These are phyloP conservation scores for Jaltomata sinuosa DNA, from an alignment of 257 asterid genomes.

Conservation along the genomic window DNA sequence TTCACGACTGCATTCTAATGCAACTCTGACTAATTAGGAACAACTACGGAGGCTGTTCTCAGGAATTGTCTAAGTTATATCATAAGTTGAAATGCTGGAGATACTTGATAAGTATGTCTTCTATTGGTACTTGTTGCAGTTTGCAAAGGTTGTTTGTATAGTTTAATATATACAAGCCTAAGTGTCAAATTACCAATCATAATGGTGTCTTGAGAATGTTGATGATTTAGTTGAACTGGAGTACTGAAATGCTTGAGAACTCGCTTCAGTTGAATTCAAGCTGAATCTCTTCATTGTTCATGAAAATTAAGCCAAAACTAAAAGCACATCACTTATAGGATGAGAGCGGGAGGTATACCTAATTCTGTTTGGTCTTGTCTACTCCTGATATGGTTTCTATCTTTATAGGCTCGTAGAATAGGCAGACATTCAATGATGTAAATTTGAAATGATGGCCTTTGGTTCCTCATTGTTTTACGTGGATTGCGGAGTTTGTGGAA, in stretches of 20 bases:
- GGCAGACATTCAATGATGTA: background rate
- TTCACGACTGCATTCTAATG: background rate
- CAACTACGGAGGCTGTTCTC: no score
- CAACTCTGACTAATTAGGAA: background rate
- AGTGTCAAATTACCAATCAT: background rate
- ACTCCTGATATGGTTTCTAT: background rate
- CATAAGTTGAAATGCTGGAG: background rate
- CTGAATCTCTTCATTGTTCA: background rate
- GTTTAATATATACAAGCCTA: background rate
- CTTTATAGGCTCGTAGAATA: background rate
- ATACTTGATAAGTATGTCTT: background rate
- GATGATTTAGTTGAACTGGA: background rate
- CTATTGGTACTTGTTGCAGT: background rate
- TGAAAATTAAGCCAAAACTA: background rate
- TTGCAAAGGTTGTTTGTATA: background rate
- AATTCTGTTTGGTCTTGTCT: background rate
- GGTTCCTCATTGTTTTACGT: background rate
- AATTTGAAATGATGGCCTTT: background rate
- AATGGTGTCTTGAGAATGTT: background rate
- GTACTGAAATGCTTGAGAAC: background rate
- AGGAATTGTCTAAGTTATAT: no score
- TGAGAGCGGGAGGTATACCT: background rate
- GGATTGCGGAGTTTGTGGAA: no score
- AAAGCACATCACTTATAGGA: background rate
- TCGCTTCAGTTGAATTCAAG: background rate